Evolutionary conservation across 2,329 filamentous ascomycete species (phyloP).

Genomic region (Hypoxylon rubiginosum): DNA sequence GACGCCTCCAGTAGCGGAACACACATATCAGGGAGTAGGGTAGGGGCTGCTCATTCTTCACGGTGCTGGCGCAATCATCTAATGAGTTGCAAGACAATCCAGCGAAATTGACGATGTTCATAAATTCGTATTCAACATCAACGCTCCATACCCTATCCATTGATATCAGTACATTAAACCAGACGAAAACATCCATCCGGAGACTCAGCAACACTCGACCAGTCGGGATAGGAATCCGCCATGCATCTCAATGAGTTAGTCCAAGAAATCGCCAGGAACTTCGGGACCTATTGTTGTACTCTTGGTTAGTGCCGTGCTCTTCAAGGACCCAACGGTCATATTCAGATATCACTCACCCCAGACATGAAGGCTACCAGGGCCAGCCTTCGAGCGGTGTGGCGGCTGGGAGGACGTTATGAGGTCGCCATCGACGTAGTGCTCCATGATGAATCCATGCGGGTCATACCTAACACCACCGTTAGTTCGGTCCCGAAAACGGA

Average conservation of each 20-base stretch:
- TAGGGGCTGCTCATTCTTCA: background rate
- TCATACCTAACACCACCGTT: conserved; percentile 66
- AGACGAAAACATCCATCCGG: conserved; percentile 6
- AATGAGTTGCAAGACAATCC: background rate
- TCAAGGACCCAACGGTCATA: background rate
- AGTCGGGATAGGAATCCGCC: background rate
- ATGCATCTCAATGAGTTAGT: conserved; percentile 10
- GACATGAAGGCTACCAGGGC: conserved; percentile 60
- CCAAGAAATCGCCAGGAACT: conserved; percentile 47
- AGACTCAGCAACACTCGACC: background rate
- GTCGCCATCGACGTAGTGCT: conserved; percentile 80
- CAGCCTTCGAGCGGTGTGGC: conserved; percentile 57
- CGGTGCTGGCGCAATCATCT: background rate
- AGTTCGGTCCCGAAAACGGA: background rate
- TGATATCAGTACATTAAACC: conserved; percentile 29
- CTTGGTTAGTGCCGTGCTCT: conserved; percentile 2
- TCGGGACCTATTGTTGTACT: conserved; percentile 44
- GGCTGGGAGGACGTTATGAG: conserved; percentile 68
- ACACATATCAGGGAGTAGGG: background rate
- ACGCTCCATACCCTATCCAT: conserved; percentile 10
- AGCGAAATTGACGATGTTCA: background rate
- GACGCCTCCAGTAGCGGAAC: background rate
- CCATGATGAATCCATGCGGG: conserved; percentile 72
- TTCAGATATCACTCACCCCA: conserved; percentile 55
- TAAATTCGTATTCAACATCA: conserved; percentile 11